These are phyloP conservation scores for Fraxinus anomala DNA, from an alignment of 257 asterid genomes.

Conservation along the genomic window DNA sequence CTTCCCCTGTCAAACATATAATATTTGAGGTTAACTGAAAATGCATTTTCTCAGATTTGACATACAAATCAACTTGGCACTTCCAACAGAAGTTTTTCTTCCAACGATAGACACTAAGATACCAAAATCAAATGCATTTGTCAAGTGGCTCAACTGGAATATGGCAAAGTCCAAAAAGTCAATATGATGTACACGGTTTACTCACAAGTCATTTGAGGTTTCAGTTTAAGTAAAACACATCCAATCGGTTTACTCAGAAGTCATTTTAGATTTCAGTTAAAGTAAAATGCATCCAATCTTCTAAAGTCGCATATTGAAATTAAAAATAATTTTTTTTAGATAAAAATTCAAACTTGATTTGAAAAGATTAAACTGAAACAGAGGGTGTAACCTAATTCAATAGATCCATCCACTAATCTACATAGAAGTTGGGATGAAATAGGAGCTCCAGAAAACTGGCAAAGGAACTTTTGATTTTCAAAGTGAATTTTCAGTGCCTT, in stretches of 20 bases:
- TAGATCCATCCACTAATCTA: not conserved
- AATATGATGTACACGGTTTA: not conserved
- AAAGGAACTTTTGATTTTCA: not conserved
- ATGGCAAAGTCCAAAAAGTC: not conserved
- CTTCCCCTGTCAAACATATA: constrained; percentile 43
- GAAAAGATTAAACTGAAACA: not conserved
- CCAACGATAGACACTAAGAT: not conserved
- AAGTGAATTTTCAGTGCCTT: not conserved
- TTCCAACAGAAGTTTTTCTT: not conserved
- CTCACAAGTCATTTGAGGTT: not conserved
- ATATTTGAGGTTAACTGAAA: not conserved
- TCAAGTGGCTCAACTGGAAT: not conserved
- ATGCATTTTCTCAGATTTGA: constrained; percentile 4
- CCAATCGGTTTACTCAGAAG: not conserved
- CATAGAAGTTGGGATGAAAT: not conserved
- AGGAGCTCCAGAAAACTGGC: constrained; percentile 12
- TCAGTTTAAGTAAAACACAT: not conserved
- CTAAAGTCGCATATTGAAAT: not conserved
- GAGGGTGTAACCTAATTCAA: not conserved
- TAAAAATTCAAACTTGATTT: not conserved
- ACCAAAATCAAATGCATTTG: not conserved
- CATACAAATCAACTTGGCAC: not conserved
- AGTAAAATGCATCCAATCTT: not conserved
- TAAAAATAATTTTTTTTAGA: too few relatives aligned
- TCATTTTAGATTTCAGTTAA: not conserved